A percentile compares a stretch with the other conserved stretches of the same genome.
These are phyloP conservation scores for Populus pruinosa DNA, from an alignment of 345 rosid genomes.

Conservation along the genomic window DNA sequence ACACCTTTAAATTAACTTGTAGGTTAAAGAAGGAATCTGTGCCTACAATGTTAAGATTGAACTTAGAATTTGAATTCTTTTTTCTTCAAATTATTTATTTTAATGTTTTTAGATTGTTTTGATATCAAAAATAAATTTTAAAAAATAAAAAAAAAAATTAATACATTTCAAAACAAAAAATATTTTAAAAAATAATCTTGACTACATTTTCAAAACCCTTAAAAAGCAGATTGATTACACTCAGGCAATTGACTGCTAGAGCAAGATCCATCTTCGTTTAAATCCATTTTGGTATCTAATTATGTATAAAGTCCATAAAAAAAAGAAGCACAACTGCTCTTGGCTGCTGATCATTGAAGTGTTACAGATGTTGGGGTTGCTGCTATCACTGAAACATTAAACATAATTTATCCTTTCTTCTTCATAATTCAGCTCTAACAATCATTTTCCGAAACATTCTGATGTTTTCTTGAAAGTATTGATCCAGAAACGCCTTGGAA, in stretches of 20 bases:
- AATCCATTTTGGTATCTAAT: neutral
- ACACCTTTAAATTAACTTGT: neutral
- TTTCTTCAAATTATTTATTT: too few species aligned
- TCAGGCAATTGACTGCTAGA: neutral
- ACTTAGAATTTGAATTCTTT: too few species aligned
- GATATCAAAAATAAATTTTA: too few species aligned
- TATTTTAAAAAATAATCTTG: too few species aligned
- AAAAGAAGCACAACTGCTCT: neutral
- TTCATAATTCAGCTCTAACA: neutral
- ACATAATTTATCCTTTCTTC: neutral
- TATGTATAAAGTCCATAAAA: neutral
- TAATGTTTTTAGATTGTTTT: too few species aligned
- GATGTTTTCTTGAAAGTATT: neutral
- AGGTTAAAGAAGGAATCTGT: neutral
- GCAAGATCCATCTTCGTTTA: neutral
- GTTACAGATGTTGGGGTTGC: neutral
- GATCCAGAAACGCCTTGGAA: neutral
- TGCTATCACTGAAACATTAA: neutral
- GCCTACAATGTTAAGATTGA: neutral
- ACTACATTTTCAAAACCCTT: rapidly evolving
- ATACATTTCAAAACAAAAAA: too few species aligned
- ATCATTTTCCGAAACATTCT: neutral
- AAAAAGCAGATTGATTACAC: too few species aligned
- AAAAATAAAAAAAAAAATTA: too few species aligned
- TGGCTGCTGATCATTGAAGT: neutral